phyloP scores from a whole-genome alignment of 495 filamentous ascomycete species.

The Penicillium psychrofluorescens region DNA sequence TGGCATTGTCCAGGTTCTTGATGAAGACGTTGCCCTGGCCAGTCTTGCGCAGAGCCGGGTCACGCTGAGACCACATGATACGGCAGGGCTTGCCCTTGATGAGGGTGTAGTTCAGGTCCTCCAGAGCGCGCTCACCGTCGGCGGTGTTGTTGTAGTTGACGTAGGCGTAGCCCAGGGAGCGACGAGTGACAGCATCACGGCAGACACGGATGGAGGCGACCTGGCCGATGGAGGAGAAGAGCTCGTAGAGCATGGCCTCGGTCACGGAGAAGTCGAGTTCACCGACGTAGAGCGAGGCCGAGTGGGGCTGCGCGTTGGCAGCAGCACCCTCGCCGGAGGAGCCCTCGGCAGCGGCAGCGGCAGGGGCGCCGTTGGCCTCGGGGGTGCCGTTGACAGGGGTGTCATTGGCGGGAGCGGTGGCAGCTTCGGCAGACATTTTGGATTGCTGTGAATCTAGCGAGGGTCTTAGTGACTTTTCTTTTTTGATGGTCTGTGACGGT shows the following conservation, averaged over 20 bases:
- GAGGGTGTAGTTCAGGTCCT: constrained; percentile 98
- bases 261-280: constrained; percentile 97
- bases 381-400: constrained; percentile 33
- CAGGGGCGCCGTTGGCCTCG: constrained; percentile 28
- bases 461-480: too few relatives aligned
- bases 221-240: constrained; percentile 98
- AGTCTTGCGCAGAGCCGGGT: constrained; percentile 97
- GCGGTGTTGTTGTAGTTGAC: constrained; percentile 98
- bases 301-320: constrained; percentile 72
- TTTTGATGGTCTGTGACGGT: constrained; percentile 1
- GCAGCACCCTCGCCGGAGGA: constrained; percentile 32
- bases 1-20: constrained; percentile 97
- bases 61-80: constrained; percentile 99
- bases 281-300: constrained; percentile 96
- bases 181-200: constrained; percentile 96
- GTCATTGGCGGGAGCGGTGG: constrained; percentile 35
- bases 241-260: constrained; percentile 99
- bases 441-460: constrained; percentile 13
- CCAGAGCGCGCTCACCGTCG: constrained; percentile 95
- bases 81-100: constrained; percentile 99
- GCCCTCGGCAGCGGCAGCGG: constrained; percentile 25
- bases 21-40: constrained; percentile 99
- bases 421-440: constrained; percentile 43
- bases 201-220: constrained; percentile 99
- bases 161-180: constrained; percentile 98